Evolutionary conservation across 208 protist species (phyloP).

Genomic region (Lotmaria passim): DNA sequence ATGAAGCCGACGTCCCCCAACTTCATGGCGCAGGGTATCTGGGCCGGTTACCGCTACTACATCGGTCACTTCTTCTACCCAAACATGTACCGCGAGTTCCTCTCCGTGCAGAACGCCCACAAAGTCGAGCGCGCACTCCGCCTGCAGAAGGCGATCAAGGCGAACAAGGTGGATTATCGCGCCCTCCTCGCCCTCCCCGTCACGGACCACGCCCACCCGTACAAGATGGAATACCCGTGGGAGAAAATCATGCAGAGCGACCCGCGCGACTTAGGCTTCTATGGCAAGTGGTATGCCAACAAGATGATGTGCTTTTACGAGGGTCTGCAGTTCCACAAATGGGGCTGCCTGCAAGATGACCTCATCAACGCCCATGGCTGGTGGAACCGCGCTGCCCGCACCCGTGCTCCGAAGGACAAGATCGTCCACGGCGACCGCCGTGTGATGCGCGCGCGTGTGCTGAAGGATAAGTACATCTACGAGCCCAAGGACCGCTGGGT

Average conservation of each 20-base stretch:
- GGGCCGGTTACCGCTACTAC: constrained; percentile 87
- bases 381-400: constrained; percentile 90
- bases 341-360: constrained; percentile 89
- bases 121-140: constrained; percentile 89
- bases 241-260: constrained; percentile 90
- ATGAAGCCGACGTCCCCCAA: constrained; percentile 80
- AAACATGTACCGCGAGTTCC: constrained; percentile 90
- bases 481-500: constrained; percentile 91
- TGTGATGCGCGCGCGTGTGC: constrained; percentile 86
- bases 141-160: constrained; percentile 91
- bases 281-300: constrained; percentile 90
- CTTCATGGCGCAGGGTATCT: constrained; percentile 87
- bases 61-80: constrained; percentile 92
- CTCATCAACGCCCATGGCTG: constrained; percentile 90
- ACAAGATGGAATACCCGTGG: constrained; percentile 94
- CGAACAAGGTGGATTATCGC: constrained; percentile 93
- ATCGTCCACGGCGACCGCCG: constrained; percentile 86
- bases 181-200: constrained; percentile 90
- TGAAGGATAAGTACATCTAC: constrained; percentile 93
- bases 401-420: constrained; percentile 87
- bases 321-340: constrained; percentile 88
- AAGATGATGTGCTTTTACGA: constrained; percentile 94
- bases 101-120: constrained; percentile 89
- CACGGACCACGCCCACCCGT: constrained; percentile 91
- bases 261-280: constrained; percentile 73